These are phyloP conservation scores for Podaxis sp. DNA, from an alignment of 768 basidiomycete genomes.

Conservation along the genomic window DNA sequence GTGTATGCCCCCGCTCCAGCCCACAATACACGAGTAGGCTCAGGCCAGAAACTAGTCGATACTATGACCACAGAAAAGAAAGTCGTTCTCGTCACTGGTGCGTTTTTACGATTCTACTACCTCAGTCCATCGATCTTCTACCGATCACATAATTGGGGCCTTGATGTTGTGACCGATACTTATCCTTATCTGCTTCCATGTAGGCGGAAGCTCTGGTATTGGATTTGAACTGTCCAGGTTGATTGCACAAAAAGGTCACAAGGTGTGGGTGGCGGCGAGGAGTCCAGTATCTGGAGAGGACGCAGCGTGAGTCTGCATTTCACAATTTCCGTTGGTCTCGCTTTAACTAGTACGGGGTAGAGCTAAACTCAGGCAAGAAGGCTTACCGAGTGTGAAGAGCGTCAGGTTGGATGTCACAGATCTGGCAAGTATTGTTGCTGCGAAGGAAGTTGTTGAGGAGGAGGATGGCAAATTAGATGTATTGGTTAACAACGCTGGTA, in stretches of 20 bases:
- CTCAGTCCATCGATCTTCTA: background rate
- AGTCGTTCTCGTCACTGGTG: slow-evolving; percentile 42
- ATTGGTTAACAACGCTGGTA: slow-evolving; percentile 48
- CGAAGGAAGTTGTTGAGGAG: slow-evolving; percentile 35
- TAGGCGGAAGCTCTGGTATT: slow-evolving; percentile 47
- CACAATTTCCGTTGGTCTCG: background rate
- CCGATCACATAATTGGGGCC: background rate
- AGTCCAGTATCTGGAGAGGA: slow-evolving; percentile 38
- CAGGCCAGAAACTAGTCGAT: background rate
- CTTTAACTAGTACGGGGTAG: slow-evolving; percentile 18
- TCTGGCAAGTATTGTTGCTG: slow-evolving; percentile 31
- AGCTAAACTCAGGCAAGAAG: slow-evolving; percentile 31
- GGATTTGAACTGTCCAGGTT: slow-evolving; percentile 45
- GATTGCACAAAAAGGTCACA: slow-evolving; percentile 42
- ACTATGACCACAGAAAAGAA: slow-evolving; percentile 18
- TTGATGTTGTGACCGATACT: background rate
- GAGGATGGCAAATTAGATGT: slow-evolving; percentile 43
- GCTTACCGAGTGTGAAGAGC: slow-evolving; percentile 29
- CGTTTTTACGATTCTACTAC: background rate
- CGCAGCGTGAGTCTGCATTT: slow-evolving; percentile 33
- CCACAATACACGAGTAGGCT: too few relatives aligned
- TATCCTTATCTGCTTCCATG: background rate
- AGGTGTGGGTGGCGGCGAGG: slow-evolving; percentile 44
- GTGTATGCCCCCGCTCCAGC: too few relatives aligned
- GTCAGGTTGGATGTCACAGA: slow-evolving; percentile 43